Conservation (phyloP, 352 stramenopile species). For the Globisporangium iwayamae region DNA sequence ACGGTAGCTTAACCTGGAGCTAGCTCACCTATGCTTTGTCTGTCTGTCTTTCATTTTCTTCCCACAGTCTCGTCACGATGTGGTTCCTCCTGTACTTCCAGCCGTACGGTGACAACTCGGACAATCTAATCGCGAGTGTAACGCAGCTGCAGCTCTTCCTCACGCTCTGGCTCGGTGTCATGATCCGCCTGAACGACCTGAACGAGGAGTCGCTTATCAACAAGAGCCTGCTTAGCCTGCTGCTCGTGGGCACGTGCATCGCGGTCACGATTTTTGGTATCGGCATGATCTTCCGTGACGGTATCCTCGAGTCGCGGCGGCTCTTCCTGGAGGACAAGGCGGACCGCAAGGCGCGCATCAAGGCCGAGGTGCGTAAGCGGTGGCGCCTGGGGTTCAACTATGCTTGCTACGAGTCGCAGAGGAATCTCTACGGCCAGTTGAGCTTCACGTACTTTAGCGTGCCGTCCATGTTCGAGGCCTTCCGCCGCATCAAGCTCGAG, state of each 20-base stretch:
- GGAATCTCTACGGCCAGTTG: conserved; percentile 31
- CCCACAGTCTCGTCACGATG: conserved; percentile 53
- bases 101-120: conserved; percentile 63
- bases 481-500: conserved; percentile 31
- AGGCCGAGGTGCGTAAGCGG: conserved; percentile 28
- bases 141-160: conserved; percentile 78
- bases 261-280: conserved; percentile 59
- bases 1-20: no score
- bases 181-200: conserved; percentile 66
- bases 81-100: conserved; percentile 79
- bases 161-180: conserved; percentile 76
- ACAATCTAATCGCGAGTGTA: conserved; percentile 72
- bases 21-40: neutral
- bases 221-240: conserved; percentile 47
- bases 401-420: conserved; percentile 48
- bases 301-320: conserved; percentile 38
- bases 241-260: conserved; percentile 63
- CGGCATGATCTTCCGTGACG: conserved; percentile 58
- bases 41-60: neutral
- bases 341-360: conserved; percentile 37
- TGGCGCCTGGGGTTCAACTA: conserved; percentile 61
- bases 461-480: conserved; percentile 47
- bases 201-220: conserved; percentile 67
- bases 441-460: conserved; percentile 49
- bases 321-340: conserved; percentile 36